Conservation (phyloP, 116 monocot species). For the Trichopus zeylanicus region DNA sequence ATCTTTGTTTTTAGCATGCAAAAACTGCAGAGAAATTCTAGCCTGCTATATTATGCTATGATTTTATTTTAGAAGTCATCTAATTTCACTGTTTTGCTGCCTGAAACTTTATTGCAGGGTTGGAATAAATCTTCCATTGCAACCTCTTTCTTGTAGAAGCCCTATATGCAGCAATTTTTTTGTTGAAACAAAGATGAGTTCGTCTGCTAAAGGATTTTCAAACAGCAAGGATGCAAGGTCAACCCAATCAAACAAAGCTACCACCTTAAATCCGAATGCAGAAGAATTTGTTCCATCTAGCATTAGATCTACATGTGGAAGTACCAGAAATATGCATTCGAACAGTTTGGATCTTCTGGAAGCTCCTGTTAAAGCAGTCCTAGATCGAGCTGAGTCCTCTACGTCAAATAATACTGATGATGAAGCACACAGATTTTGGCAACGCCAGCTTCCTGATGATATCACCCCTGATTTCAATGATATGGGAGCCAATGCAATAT, state of each 20-base stretch:
- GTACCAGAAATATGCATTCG: slow-evolving; percentile 14
- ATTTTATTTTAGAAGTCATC: background rate
- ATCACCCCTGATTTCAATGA: slow-evolving; percentile 79
- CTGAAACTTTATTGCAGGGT: slow-evolving; percentile 31
- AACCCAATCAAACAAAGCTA: slow-evolving; percentile 20
- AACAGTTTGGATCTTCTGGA: slow-evolving; percentile 15
- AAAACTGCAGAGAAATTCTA: background rate
- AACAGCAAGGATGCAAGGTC: slow-evolving; percentile 19
- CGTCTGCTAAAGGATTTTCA: slow-evolving; percentile 4
- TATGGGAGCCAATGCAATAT: slow-evolving; percentile 36
- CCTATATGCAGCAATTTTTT: slow-evolving; percentile 5
- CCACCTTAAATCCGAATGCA: slow-evolving; percentile 79
- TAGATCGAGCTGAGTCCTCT: slow-evolving; percentile 45
- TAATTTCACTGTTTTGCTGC: background rate
- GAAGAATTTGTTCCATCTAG: slow-evolving; percentile 84
- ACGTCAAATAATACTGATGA: slow-evolving; percentile 74
- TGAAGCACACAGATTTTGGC: slow-evolving; percentile 64
- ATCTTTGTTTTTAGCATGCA: background rate
- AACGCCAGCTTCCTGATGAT: slow-evolving; percentile 57
- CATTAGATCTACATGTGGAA: slow-evolving; percentile 24
- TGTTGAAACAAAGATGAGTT: slow-evolving; percentile 19
- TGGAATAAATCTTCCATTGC: slow-evolving; percentile 27
- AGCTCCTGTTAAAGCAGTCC: slow-evolving; percentile 28
- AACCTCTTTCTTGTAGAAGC: background rate
- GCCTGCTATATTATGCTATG: background rate